These are phyloP conservation scores for Lichtheimia ornata DNA, from an alignment of 371 early-diverging fungal species.

Conservation along the genomic window DNA sequence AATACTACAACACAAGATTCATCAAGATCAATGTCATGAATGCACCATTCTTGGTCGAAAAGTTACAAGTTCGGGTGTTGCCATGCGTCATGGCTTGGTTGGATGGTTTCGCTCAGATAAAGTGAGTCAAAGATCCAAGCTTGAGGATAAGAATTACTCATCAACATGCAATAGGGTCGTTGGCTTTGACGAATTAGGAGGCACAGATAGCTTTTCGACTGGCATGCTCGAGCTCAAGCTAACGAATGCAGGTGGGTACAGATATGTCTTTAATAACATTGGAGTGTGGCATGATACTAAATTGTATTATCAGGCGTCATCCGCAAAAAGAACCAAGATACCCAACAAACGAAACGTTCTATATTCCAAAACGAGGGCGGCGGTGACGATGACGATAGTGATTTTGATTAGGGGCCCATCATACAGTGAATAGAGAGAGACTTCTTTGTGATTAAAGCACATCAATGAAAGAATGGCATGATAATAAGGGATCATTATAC, in stretches of 20 bases:
- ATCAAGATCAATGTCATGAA: slow-evolving; percentile 86
- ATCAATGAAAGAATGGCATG: no score
- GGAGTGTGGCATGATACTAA: not conserved
- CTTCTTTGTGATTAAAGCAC: no score
- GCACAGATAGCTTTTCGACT: slow-evolving; percentile 85
- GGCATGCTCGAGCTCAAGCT: slow-evolving; percentile 77
- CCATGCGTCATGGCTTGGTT: slow-evolving; percentile 89
- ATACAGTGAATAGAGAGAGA: no score
- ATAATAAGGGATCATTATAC: no score
- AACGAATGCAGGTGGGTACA: slow-evolving; percentile 52
- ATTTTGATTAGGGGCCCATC: slow-evolving; percentile 22
- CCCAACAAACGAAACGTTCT: slow-evolving; percentile 20
- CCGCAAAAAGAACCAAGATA: slow-evolving; percentile 23
- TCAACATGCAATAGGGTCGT: slow-evolving; percentile 62
- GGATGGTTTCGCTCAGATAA: slow-evolving; percentile 59
- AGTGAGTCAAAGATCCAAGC: slow-evolving; percentile 17
- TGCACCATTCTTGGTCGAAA: slow-evolving; percentile 90
- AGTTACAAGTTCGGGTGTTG: slow-evolving; percentile 83
- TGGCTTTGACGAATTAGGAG: slow-evolving; percentile 95
- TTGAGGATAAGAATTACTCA: slow-evolving; percentile 1
- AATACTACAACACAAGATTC: slow-evolving; percentile 86
- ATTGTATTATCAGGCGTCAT: not conserved
- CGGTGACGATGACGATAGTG: slow-evolving; percentile 25
- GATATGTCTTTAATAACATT: not conserved
- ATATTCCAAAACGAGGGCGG: slow-evolving; percentile 33